A percentile compares a stretch with the other conserved stretches of the same genome.
phyloP scores from a whole-genome alignment of 805 yeast species.

The Suhomyces canberraensis region DNA sequence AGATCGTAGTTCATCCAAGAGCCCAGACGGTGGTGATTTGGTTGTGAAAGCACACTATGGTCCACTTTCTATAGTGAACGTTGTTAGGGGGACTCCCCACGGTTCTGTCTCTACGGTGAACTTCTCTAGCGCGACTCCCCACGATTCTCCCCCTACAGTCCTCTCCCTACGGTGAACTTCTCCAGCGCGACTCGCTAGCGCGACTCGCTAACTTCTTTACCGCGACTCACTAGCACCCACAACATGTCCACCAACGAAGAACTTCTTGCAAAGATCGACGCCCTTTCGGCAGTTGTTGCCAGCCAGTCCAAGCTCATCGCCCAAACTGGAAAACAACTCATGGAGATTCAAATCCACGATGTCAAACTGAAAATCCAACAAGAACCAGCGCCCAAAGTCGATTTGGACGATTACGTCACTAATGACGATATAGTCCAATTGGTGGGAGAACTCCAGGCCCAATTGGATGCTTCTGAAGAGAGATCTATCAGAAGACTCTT shows the following conservation, averaged over 20 bases:
- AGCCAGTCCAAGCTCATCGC: constrained; percentile 67
- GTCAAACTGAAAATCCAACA: constrained; percentile 29
- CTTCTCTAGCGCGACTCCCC: too few species aligned
- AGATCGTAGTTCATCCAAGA: constrained; percentile 68
- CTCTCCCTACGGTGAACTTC: too few species aligned
- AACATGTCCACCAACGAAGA: constrained; percentile 5
- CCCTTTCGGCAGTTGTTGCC: constrained; percentile 51
- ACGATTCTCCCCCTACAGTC: too few species aligned
- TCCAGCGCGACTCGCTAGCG: too few species aligned
- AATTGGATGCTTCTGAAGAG: constrained; percentile 74
- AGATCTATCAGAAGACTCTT: constrained; percentile 68
- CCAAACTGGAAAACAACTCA: constrained; percentile 75
- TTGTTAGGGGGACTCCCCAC: too few species aligned
- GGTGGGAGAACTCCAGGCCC: constrained; percentile 88
- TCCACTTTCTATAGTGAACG: too few species aligned
- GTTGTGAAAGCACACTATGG: constrained; percentile 80
- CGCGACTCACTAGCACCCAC: too few species aligned
- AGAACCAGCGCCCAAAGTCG: constrained; percentile 13
- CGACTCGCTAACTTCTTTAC: too few species aligned
- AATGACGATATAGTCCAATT: constrained; percentile 83
- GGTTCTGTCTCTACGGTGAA: too few species aligned
- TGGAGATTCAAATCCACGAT: constrained; percentile 64
- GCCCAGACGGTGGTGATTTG: constrained; percentile 81
- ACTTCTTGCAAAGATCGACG: constrained; percentile 41
- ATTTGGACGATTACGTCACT: constrained; percentile 60